Evolutionary conservation across 2,329 filamentous ascomycete genomes (phyloP).

Genomic region (Talaromyces sp.): DNA sequence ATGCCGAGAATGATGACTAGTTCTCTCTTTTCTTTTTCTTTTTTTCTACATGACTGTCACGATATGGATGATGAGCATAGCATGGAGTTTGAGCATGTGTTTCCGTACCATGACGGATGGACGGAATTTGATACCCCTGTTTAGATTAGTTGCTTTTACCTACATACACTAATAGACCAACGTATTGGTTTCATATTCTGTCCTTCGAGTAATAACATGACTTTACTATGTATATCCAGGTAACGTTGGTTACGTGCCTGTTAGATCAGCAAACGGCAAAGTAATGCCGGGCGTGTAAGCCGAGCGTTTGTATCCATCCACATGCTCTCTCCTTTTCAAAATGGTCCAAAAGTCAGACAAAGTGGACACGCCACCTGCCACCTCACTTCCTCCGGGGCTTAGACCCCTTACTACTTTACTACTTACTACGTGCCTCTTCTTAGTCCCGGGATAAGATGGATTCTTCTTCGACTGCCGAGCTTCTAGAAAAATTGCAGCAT

Average conservation of each 20-base stretch:
- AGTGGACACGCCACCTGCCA: neutral
- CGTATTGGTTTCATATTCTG: neutral
- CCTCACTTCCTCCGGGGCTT: neutral
- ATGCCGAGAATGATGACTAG: constrained; percentile 37
- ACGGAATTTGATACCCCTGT: constrained; percentile 6
- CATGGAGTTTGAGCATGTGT: constrained; percentile 21
- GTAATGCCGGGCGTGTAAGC: neutral
- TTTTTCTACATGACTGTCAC: constrained; percentile 23
- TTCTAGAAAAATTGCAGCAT: neutral
- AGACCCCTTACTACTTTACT: neutral
- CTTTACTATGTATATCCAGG: neutral
- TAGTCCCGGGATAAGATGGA: neutral
- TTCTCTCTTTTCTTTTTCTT: neutral
- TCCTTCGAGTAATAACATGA: neutral
- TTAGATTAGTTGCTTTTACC: neutral
- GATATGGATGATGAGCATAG: constrained; percentile 23
- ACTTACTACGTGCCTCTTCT: too few relatives aligned
- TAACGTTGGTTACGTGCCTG: neutral
- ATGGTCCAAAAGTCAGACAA: too few relatives aligned
- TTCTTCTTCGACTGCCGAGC: neutral
- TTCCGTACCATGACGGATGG: neutral
- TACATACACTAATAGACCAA: neutral
- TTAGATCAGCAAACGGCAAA: neutral
- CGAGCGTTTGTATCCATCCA: neutral
- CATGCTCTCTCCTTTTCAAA: neutral